Evolutionary conservation across 1,284 basidiomycete genomes (phyloP).

Genomic region (Psilocybe mexicana): DNA sequence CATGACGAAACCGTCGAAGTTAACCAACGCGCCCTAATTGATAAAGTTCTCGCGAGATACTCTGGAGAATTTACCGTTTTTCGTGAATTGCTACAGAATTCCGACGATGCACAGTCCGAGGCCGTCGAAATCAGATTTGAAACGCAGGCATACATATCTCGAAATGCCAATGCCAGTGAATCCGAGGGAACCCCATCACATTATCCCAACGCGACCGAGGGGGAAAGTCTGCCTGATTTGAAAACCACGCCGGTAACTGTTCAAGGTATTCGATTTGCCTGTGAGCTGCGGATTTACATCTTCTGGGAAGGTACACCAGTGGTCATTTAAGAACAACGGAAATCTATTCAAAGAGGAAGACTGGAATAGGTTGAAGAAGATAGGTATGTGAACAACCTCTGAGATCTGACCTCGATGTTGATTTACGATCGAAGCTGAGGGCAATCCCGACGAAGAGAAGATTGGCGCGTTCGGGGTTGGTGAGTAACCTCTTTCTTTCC

Average conservation of each 20-base stretch:
- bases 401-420: neutral
- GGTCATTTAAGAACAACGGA: conserved; percentile 90
- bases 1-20: conserved; percentile 89
- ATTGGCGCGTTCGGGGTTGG: conserved; percentile 88
- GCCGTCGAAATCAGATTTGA: conserved; percentile 84
- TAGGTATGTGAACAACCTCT: conserved; percentile 48
- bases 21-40: conserved; percentile 92
- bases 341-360: conserved; percentile 80
- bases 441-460: conserved; percentile 83
- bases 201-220: neutral
- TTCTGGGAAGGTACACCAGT: conserved; percentile 57
- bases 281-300: neutral
- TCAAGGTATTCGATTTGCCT: neutral
- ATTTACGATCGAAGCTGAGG: conserved; percentile 57
- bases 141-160: conserved; percentile 56
- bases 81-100: conserved; percentile 91
- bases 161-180: conserved; percentile 26
- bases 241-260: conserved; percentile 47
- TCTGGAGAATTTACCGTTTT: conserved; percentile 95
- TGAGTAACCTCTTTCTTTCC: conserved; percentile 31
- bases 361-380: conserved; percentile 88
- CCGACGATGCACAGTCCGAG: conserved; percentile 88
- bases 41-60: conserved; percentile 93
- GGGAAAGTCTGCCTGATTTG: conserved; percentile 51
- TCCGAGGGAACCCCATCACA: neutral